A percentile compares a stretch with the other conserved stretches of the same genome.
Evolutionary conservation across 257 asterid genomes (phyloP).

Genomic region (Solanum ahanhuiri): DNA sequence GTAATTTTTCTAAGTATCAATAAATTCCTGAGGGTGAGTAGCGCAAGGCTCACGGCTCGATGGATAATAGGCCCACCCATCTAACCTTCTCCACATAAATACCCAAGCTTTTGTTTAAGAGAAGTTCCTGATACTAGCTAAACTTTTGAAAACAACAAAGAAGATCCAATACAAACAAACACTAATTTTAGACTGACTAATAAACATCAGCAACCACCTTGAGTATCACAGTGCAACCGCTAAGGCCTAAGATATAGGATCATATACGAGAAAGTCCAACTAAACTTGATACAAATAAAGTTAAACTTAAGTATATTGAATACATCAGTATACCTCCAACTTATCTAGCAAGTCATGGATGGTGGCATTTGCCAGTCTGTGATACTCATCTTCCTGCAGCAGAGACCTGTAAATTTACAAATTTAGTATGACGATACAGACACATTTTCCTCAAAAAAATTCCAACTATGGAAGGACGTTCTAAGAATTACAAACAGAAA

Average conservation of each 20-base stretch:
- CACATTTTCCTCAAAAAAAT: background rate
- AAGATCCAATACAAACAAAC: background rate
- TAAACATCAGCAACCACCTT: background rate
- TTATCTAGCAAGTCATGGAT: conserved; percentile 73
- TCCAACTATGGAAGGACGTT: background rate
- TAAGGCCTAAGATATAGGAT: background rate
- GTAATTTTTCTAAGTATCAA: background rate
- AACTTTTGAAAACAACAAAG: background rate
- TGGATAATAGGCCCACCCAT: background rate
- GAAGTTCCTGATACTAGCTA: background rate
- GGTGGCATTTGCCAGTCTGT: conserved; percentile 67
- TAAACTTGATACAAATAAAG: background rate
- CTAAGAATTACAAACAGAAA: background rate
- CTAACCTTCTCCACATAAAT: background rate
- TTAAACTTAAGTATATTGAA: background rate
- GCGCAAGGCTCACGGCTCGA: background rate
- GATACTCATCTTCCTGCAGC: conserved; percentile 72
- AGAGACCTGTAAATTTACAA: conserved; percentile 36
- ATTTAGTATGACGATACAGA: background rate
- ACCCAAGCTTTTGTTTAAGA: background rate
- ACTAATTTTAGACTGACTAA: no score
- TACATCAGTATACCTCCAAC: conserved; percentile 44
- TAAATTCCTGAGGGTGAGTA: background rate
- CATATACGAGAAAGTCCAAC: background rate
- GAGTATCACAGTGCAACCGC: background rate